phyloP scores from a whole-genome alignment of 352 stramenopile species.

The Hyaloperonospora arabidopsidis region DNA sequence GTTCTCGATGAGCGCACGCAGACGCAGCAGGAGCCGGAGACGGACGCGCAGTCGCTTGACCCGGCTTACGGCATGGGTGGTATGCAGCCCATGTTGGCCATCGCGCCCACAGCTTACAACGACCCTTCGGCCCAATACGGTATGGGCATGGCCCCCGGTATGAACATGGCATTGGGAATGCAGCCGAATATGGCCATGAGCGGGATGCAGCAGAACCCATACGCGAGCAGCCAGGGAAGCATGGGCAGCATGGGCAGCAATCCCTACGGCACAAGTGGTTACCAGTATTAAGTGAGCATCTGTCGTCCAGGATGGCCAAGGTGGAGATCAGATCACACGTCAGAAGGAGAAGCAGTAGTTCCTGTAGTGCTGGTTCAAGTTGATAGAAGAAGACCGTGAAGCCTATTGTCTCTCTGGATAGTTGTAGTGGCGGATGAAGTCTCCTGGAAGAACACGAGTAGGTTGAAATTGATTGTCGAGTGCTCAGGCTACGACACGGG shows the following conservation, averaged over 20 bases:
- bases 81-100: constrained; percentile 74
- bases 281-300: constrained; percentile 37
- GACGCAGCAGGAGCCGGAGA: constrained; percentile 64
- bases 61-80: constrained; percentile 67
- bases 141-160: constrained; percentile 46
- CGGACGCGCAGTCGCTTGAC: constrained; percentile 48
- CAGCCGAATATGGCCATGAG: constrained; percentile 42
- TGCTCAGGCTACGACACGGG: too few relatives aligned
- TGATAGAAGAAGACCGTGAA: constrained; percentile 11
- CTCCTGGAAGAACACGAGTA: too few relatives aligned
- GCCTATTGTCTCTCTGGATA: constrained; percentile 13
- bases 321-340: constrained; percentile 16
- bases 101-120: constrained; percentile 79
- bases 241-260: constrained; percentile 29
- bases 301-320: neutral
- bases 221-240: constrained; percentile 41
- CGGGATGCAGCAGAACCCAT: constrained; percentile 46
- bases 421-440: constrained; percentile 3
- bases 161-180: constrained; percentile 49
- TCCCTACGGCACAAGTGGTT: constrained; percentile 45
- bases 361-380: constrained; percentile 19
- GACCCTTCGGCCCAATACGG: constrained; percentile 57
- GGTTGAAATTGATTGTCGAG: too few relatives aligned
- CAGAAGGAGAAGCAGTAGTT: constrained; percentile 8
- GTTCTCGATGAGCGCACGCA: constrained; percentile 87